Base-by-base conservation (phyloP, 495 filamentous ascomycete genomes). In the Xylaria cubensis region DNA sequence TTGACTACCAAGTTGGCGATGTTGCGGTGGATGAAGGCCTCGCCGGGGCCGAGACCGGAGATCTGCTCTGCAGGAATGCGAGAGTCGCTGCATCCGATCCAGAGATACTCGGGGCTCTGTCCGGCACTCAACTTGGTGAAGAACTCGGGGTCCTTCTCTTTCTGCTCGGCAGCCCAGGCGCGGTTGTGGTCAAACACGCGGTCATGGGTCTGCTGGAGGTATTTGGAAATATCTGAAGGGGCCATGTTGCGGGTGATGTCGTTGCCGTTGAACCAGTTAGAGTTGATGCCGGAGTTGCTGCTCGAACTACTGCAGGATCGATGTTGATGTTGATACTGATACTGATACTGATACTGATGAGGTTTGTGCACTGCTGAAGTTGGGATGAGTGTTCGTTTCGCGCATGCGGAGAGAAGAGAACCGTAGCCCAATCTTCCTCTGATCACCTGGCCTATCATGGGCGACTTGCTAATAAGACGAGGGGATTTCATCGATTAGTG, bases 11-110 rank as follows among this genome's bases (percentile, higher is more conserved):
- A 77, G 82, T 90, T 90, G 70, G 88, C 89, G 73, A 91, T 90
- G 84, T 90, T 90, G 76, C 88, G 85, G 79, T 90, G 88, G 65
- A 90, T 84, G 75, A 90, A 90, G 66, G 85, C 84, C 64, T 90
- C 88, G 61, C 89, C 89, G 53, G 89, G 86, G 42, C 82, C 78
- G n/a, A 90, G 80, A 48, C 89, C 88, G 34, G 87, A 85, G 76
- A 91, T 84, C 72, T 84, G 83, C 78, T 89, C 88, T 51, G 88
- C 89, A 34, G 89, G 89, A 73, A 90, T 88, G 70, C 89, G 87
- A 55, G 86, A 88, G 78, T 91, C 89, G 78, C 84, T 86, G 82
- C 89, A 91, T 50, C 89, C 89, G 75, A 90, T 89, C 85, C 90
- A 93, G 58, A 90, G 84, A 70, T 88, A 89, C 72, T 90, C 84